Evolutionary conservation across 1,284 basidiomycete genomes (phyloP).

Genomic region (Puccinia novopanici): DNA sequence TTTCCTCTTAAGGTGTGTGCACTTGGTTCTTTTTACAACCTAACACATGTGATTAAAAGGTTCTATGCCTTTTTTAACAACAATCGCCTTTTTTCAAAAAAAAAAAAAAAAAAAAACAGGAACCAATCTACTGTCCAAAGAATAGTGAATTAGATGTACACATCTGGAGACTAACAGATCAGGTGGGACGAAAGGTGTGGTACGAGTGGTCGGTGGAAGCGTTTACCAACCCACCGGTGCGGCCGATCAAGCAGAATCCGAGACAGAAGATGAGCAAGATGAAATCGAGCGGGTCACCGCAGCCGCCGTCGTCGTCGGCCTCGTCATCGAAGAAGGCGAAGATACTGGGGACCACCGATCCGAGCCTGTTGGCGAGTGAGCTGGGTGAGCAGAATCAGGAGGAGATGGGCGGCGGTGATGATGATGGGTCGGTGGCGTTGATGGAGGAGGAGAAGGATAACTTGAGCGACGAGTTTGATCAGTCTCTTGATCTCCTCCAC

Average conservation of each 20-base stretch:
- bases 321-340: background rate
- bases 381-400: background rate
- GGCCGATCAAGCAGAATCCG: conserved; percentile 4
- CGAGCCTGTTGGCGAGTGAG: background rate
- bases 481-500: background rate
- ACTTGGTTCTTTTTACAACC: background rate
- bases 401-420: background rate
- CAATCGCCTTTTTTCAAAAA: background rate
- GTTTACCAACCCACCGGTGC: conserved; percentile 67
- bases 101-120: conserved; percentile 62
- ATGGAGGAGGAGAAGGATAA: conserved; percentile 4
- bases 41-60: conserved; percentile 15
- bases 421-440: background rate
- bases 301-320: conserved; percentile 36
- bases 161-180: conserved; percentile 88
- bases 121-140: conserved; percentile 88
- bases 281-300: conserved; percentile 47
- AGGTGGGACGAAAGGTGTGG: conserved; percentile 75
- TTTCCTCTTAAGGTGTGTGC: conserved; percentile 67
- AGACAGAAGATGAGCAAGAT: conserved; percentile 4
- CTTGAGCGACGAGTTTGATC: conserved; percentile 13
- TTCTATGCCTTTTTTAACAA: background rate
- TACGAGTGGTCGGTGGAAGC: conserved; percentile 98
- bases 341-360: conserved; percentile 38
- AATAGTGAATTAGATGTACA: conserved; percentile 88